Evolutionary conservation across 1,284 basidiomycete genomes (phyloP).

Genomic region (Ceratobasidium sp.): DNA sequence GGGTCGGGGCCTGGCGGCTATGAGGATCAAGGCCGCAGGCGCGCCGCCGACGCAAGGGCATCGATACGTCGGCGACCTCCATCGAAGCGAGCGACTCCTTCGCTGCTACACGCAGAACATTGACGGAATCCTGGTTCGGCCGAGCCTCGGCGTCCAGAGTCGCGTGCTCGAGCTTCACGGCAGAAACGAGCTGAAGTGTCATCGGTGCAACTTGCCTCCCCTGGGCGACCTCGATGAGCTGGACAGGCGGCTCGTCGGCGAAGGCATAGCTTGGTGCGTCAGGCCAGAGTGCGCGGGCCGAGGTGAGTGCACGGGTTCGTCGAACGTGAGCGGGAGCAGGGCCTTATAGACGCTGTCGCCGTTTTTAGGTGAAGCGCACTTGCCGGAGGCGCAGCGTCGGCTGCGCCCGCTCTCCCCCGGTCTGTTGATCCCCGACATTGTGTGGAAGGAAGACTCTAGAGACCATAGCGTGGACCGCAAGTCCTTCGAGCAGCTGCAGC

Average conservation of each 20-base stretch:
- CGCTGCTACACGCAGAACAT: slow-evolving; percentile 34
- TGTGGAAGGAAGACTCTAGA: slow-evolving; percentile 9
- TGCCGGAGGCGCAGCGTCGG: not conserved
- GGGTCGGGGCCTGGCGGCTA: too few species aligned
- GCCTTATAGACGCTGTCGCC: too few species aligned
- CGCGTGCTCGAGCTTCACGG: slow-evolving; percentile 30
- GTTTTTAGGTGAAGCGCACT: not conserved
- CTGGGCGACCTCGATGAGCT: not conserved
- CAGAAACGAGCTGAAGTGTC: slow-evolving; percentile 22
- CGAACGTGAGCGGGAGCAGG: too few species aligned
- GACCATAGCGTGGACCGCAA: not conserved
- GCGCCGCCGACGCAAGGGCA: not conserved
- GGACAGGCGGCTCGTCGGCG: not conserved
- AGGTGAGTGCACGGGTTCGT: slow-evolving; percentile 1
- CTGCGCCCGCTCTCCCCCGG: slow-evolving; percentile 5
- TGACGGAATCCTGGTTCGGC: slow-evolving; percentile 12
- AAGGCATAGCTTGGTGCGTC: slow-evolving; percentile 5
- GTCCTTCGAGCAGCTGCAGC: slow-evolving; percentile 8
- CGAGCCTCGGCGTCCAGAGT: not conserved
- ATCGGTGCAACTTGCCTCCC: slow-evolving; percentile 3
- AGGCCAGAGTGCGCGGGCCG: not conserved
- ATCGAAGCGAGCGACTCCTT: not conserved
- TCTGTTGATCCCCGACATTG: not conserved
- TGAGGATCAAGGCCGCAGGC: not conserved
- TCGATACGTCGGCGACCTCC: slow-evolving; percentile 8